Evolutionary conservation across 176 grass and related monocot species (phyloP).

Genomic region (Aegilops tauschii): DNA sequence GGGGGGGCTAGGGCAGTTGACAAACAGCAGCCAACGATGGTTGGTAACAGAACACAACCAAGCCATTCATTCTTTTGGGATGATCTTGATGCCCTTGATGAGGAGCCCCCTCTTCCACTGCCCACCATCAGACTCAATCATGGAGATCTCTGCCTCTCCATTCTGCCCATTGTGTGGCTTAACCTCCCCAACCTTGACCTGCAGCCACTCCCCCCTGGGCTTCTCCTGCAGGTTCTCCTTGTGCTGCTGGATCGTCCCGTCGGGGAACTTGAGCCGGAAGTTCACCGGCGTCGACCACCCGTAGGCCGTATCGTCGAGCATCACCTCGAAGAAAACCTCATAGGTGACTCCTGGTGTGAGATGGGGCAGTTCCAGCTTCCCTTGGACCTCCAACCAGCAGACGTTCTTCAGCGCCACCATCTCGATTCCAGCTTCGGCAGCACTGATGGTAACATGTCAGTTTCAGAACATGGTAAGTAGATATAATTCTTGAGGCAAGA

Average conservation of each 20-base stretch:
- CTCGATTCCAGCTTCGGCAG: conserved; percentile 8
- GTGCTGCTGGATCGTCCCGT: conserved; percentile 17
- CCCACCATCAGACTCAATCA: conserved; percentile 21
- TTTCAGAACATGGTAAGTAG: background rate
- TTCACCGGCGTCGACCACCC: conserved; percentile 37
- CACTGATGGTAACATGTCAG: background rate
- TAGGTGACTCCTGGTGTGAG: conserved; percentile 44
- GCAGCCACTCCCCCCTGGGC: conserved; percentile 12
- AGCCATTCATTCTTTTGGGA: conserved; percentile 17
- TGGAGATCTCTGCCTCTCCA: conserved; percentile 32
- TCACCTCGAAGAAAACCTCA: conserved; percentile 23
- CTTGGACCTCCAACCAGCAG: conserved; percentile 51
- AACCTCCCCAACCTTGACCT: conserved; percentile 26
- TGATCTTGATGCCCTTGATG: conserved; percentile 41
- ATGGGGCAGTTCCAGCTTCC: conserved; percentile 33
- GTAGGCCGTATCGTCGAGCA: background rate
- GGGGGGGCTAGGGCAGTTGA: background rate
- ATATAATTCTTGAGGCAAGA: background rate
- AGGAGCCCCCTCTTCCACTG: conserved; percentile 42
- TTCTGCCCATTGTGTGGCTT: conserved; percentile 20
- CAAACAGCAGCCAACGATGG: background rate
- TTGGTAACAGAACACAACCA: background rate
- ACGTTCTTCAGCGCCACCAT: conserved; percentile 25
- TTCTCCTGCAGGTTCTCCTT: conserved; percentile 39
- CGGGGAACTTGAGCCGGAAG: conserved; percentile 36